A percentile compares a stretch with the other conserved stretches of the same genome.
Evolutionary conservation across 2,329 filamentous ascomycete genomes (phyloP).

Genomic region (Penicillium sp.): DNA sequence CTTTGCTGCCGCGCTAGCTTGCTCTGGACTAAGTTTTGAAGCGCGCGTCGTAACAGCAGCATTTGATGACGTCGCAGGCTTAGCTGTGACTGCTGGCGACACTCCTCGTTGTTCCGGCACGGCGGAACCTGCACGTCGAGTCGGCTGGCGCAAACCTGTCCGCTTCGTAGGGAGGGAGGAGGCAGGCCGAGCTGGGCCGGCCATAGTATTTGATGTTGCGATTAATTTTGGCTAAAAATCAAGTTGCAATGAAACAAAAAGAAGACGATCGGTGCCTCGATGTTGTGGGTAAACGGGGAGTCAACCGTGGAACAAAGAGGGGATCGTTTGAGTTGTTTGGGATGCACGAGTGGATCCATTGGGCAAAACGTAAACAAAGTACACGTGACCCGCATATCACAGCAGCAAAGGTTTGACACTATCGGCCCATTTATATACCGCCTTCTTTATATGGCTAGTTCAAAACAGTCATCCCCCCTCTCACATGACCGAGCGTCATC

Average conservation of each 20-base stretch:
- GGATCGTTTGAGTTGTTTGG: not conserved
- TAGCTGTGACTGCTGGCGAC: constrained; percentile 70
- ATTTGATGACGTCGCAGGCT: constrained; percentile 22
- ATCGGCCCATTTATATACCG: not conserved
- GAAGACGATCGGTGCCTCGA: not conserved
- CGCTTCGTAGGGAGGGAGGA: constrained; percentile 50
- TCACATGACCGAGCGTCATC: constrained; percentile 24
- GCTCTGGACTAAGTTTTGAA: constrained; percentile 44
- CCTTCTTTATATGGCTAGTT: not conserved
- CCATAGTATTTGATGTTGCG: constrained; percentile 43
- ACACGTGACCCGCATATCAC: constrained; percentile 15
- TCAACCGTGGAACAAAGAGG: not conserved
- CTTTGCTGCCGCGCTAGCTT: constrained; percentile 64
- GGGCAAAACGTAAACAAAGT: constrained; percentile 27
- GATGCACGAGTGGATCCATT: constrained; percentile 8
- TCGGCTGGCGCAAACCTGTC: constrained; percentile 52
- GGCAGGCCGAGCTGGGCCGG: constrained; percentile 54
- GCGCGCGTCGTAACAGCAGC: constrained; percentile 41
- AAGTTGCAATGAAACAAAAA: not conserved
- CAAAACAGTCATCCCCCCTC: constrained; percentile 11
- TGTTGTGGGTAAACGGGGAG: not conserved
- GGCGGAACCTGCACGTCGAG: constrained; percentile 54
- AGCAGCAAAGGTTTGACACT: no score
- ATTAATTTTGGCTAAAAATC: not conserved
- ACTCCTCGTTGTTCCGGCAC: constrained; percentile 56